phyloP scores from a whole-genome alignment of 495 filamentous ascomycete species.

The Penicillium goetzii region DNA sequence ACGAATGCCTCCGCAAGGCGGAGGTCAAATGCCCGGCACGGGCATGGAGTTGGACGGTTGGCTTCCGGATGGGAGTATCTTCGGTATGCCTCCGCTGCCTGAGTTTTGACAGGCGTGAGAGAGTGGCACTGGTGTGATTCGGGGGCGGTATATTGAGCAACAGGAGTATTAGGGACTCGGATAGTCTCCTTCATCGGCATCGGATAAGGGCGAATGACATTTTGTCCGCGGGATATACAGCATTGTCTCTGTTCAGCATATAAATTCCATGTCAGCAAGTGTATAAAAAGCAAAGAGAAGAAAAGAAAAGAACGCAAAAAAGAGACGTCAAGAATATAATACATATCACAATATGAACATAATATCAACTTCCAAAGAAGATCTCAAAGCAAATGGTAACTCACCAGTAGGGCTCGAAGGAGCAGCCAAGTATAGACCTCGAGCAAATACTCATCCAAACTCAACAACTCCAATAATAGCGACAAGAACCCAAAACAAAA shows the following conservation, averaged over 20 bases:
- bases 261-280: conserved; percentile 2
- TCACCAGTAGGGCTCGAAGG: neutral
- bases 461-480: neutral
- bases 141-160: neutral
- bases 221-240: neutral
- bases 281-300: neutral
- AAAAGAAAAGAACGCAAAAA: neutral
- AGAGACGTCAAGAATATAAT: conserved; percentile 3
- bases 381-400: neutral
- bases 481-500: neutral
- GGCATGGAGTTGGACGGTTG: conserved; percentile 46
- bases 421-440: neutral
- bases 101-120: conserved; percentile 30
- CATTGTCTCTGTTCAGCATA: neutral
- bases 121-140: neutral
- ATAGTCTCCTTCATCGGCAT: conserved; percentile 1
- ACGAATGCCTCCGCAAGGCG: conserved; percentile 23
- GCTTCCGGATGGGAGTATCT: conserved; percentile 42
- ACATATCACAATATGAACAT: neutral
- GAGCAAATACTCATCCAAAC: neutral
- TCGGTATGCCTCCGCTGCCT: conserved; percentile 39
- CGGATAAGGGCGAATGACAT: neutral
- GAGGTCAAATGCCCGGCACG: conserved; percentile 20
- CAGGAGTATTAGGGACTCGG: neutral
- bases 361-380: neutral